Evolutionary conservation across 352 stramenopile species (phyloP), one percentile per base, ranked within the genome.

Genomic region (Phytopythium litorale): DNA sequence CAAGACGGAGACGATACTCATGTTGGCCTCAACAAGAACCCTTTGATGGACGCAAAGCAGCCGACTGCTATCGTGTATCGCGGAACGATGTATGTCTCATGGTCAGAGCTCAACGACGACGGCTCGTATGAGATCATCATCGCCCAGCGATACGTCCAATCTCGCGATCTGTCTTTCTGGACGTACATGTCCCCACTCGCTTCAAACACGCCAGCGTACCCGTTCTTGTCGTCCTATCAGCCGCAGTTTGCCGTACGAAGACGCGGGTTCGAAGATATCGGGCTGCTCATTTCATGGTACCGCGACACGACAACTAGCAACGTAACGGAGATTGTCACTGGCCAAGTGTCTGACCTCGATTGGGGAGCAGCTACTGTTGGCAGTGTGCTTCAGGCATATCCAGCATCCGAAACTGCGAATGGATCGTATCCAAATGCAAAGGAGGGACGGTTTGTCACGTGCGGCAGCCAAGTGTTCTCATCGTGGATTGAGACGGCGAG

Each of bases 21-120:
- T 12, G 37, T 60, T 0, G 84, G 84, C 0, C 66, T 93, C 21
- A 93, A 93, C 60, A 62, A 57, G 23, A 63, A 91, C 43, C 66
- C 69, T 6, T 30, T 57, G 0, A 79, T 77, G 53, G 66, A 89
- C 49, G 78, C 84, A 18, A 70, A 68, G 9, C 65, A 86, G 0
- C 79, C 81, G 0, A 58, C 55, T 15, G 67, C 70, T 1, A 60
- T 72, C 2, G 72, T 88, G 13, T 90, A 87, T 63, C 74, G 76
- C 19, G 69, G 73, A 7, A 64, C 66, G 4, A 76, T 93, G 71
- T 93, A 85, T 21, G 52, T 91, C 0, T 67, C 78, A 0, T 93
- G 84, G 84, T 59, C 60, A 1, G 84, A 92, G 48, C 72, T 74
- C 50, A 77, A 69, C 8, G 50, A 48, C 2, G 23, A 60, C 0